phyloP scores from a whole-genome alignment of 2,329 filamentous ascomycete genomes.

The Fusarium sp. region DNA sequence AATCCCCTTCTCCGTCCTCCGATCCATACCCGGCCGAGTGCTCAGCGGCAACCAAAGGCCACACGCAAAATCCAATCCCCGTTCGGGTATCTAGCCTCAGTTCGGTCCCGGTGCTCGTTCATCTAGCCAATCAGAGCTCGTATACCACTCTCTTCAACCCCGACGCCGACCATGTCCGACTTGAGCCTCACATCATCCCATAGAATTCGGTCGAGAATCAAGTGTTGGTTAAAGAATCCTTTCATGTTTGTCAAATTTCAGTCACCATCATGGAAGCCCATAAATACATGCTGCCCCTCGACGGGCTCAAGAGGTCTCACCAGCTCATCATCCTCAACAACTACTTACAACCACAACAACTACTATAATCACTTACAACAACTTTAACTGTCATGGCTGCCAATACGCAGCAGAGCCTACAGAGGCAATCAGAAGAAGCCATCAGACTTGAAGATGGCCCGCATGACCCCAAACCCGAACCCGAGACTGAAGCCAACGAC shows the following conservation, averaged over 20 bases:
- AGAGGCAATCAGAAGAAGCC: not conserved
- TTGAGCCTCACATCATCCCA: not conserved
- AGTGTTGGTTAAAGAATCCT: not conserved
- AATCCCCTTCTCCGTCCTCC: not conserved
- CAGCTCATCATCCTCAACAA: not conserved
- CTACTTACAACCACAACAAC: not conserved
- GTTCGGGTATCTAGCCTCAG: not conserved
- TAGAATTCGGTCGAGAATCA: not conserved
- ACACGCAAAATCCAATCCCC: not conserved
- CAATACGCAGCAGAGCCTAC: not conserved
- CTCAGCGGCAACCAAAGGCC: not conserved
- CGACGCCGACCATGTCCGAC: not conserved
- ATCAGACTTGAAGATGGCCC: not conserved
- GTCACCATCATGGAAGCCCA: not conserved
- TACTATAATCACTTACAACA: not conserved
- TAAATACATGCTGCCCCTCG: not conserved
- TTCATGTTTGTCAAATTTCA: not conserved
- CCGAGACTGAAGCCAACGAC: not conserved
- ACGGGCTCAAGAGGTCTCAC: not conserved
- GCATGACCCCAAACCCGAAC: not conserved
- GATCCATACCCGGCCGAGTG: not conserved
- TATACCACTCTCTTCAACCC: slow-evolving; percentile 1
- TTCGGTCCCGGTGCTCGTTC: slow-evolving; percentile 8
- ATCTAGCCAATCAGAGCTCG: slow-evolving; percentile 4
- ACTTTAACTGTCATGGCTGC: not conserved